These are phyloP conservation scores for Chlamydomonas eustigma DNA, from an alignment of 139 green algal genomes.

Conservation along the genomic window DNA sequence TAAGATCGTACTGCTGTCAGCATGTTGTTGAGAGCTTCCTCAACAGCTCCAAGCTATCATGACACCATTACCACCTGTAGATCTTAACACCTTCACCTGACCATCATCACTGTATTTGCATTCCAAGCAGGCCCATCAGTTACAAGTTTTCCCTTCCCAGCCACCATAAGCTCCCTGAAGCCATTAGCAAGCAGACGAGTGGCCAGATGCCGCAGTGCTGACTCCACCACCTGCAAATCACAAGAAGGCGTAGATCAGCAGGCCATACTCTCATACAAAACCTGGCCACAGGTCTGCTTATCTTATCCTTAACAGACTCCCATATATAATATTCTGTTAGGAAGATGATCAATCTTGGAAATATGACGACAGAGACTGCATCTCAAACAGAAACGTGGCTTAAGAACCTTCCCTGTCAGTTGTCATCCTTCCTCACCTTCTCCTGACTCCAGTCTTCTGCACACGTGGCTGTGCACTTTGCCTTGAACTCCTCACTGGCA, in stretches of 20 bases:
- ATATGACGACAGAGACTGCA: too few relatives aligned
- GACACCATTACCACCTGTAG: too few relatives aligned
- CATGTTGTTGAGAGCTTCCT: too few relatives aligned
- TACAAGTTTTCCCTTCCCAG: conserved; percentile 35
- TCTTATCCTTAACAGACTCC: too few relatives aligned
- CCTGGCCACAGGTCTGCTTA: too few relatives aligned
- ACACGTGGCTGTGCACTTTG: conserved; percentile 27
- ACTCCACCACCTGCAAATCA: conserved; percentile 7
- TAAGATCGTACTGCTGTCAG: too few relatives aligned
- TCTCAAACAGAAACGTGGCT: too few relatives aligned
- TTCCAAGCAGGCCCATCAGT: conserved; percentile 82
- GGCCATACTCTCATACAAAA: too few relatives aligned
- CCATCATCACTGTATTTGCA: conserved; percentile 60
- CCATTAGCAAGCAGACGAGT: conserved; percentile 20
- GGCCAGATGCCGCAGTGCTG: conserved; percentile 49
- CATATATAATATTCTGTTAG: too few relatives aligned
- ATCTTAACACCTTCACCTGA: conserved; percentile 38
- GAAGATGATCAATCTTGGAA: too few relatives aligned
- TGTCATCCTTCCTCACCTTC: conserved; percentile 3
- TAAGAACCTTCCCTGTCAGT: too few relatives aligned
- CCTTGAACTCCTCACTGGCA: conserved; percentile 16
- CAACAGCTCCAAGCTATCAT: too few relatives aligned
- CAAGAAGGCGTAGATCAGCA: background rate
- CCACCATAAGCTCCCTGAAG: conserved; percentile 20
- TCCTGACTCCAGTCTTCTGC: conserved; percentile 17